Evolutionary conservation across 1,284 basidiomycete species (phyloP).

Genomic region (Puccinia hordei): DNA sequence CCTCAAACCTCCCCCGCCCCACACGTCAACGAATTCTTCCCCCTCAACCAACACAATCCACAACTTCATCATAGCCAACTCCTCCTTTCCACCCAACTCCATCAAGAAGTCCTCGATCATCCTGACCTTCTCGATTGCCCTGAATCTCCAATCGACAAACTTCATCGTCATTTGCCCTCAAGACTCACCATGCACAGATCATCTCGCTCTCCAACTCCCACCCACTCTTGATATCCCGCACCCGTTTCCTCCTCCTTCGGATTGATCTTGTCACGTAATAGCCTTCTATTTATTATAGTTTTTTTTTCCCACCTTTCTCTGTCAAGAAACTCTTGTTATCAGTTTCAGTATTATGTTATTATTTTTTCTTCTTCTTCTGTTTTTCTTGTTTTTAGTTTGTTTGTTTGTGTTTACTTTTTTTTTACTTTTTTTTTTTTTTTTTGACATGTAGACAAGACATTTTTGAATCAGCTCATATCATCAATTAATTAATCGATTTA

Average conservation of each 20-base stretch:
- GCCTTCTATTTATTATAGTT: too few relatives aligned
- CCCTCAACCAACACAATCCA: neutral
- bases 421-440: too few relatives aligned
- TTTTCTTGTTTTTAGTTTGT: too few relatives aligned
- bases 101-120: constrained; percentile 17
- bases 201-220: neutral
- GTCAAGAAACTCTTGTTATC: too few relatives aligned
- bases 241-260: neutral
- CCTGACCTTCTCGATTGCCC: constrained; percentile 26
- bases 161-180: constrained; percentile 14
- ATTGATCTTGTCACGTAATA: too few relatives aligned
- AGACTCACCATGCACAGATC: neutral
- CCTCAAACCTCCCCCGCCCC: constrained; percentile 4
- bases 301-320: too few relatives aligned
- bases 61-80: neutral
- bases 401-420: too few relatives aligned
- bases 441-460: too few relatives aligned
- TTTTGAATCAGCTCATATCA: too few relatives aligned
- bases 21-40: neutral
- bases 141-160: constrained; percentile 40
- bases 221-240: neutral
- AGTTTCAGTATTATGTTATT: too few relatives aligned
- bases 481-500: too few relatives aligned
- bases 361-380: too few relatives aligned
- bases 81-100: neutral